phyloP scores from a whole-genome alignment of 257 asterid species.

The Penstemon newberryi region DNA sequence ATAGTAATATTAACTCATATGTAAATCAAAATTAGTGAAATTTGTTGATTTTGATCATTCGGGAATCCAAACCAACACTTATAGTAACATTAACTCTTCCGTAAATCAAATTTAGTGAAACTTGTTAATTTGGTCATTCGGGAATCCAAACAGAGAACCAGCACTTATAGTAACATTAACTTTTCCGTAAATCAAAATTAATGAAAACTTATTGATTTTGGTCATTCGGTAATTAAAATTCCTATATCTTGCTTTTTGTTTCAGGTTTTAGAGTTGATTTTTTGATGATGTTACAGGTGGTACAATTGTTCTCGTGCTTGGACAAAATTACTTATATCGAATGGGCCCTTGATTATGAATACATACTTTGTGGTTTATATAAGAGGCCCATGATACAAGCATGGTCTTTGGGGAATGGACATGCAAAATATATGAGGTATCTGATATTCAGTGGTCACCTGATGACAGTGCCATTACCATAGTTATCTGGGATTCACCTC shows the following conservation, averaged over 20 bases:
- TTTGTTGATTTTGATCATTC: too few relatives aligned
- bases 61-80: too few relatives aligned
- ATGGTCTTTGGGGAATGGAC: constrained; percentile 97
- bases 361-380: constrained; percentile 86
- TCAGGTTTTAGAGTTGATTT: constrained; percentile 21
- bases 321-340: constrained; percentile 91
- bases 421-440: constrained; percentile 97
- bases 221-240: too few relatives aligned
- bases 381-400: constrained; percentile 99
- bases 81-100: too few relatives aligned
- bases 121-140: too few relatives aligned
- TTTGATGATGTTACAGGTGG: constrained; percentile 55
- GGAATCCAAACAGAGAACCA: too few relatives aligned
- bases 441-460: constrained; percentile 97
- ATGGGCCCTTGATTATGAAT: constrained; percentile 97
- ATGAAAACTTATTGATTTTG: too few relatives aligned
- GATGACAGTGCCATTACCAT: constrained; percentile 98
- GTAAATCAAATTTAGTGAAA: too few relatives aligned
- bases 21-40: too few relatives aligned
- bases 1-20: too few relatives aligned
- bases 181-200: too few relatives aligned
- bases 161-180: too few relatives aligned
- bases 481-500: constrained; percentile 94
- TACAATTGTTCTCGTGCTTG: constrained; percentile 88
- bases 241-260: constrained; percentile 3